A percentile compares a stretch with the other conserved stretches of the same genome.
These are phyloP conservation scores for Beauveria varroae DNA, from an alignment of 2,329 filamentous ascomycete genomes.

Conservation along the genomic window DNA sequence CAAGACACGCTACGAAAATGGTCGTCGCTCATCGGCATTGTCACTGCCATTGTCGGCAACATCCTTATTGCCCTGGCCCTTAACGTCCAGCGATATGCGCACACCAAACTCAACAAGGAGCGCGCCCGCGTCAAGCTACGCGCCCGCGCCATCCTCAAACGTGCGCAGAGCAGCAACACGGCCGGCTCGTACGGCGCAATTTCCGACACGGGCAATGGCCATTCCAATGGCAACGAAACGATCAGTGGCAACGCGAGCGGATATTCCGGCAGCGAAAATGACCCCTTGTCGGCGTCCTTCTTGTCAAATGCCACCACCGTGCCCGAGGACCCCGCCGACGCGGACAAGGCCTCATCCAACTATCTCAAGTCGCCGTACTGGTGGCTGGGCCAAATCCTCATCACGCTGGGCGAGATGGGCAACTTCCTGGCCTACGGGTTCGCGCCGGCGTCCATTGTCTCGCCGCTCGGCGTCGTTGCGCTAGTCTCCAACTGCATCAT, in stretches of 20 bases:
- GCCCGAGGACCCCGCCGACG: conserved; percentile 20
- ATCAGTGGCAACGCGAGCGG: conserved; percentile 28
- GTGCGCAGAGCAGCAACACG: conserved; percentile 25
- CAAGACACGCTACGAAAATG: conserved; percentile 57
- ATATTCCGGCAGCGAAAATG: conserved; percentile 33
- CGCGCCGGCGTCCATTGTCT: conserved; percentile 94
- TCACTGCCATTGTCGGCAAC: conserved; percentile 88
- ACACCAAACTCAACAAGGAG: conserved; percentile 73
- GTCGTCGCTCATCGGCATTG: conserved; percentile 91
- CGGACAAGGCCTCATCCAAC: conserved; percentile 45
- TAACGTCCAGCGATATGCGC: conserved; percentile 94
- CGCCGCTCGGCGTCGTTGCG: conserved; percentile 91
- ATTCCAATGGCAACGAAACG: conserved; percentile 17
- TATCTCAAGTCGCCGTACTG: conserved; percentile 92
- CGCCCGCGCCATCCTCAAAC: conserved; percentile 46
- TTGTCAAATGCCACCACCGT: conserved; percentile 29
- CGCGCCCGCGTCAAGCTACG: conserved; percentile 50
- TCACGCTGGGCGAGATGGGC: conserved; percentile 86
- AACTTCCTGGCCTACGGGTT: conserved; percentile 98
- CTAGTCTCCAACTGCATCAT: conserved; percentile 96
- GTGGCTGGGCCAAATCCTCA: conserved; percentile 91
- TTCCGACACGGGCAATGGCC: conserved; percentile 6
- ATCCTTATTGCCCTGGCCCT: conserved; percentile 90
- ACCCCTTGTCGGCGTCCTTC: conserved; percentile 45
- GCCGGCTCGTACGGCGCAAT: conserved; percentile 29